Percentiles rank a stretch among this genome's conserved stretches.
phyloP scores from a whole-genome alignment of 129 eudicot species.

The Escallonia herrerae region DNA sequence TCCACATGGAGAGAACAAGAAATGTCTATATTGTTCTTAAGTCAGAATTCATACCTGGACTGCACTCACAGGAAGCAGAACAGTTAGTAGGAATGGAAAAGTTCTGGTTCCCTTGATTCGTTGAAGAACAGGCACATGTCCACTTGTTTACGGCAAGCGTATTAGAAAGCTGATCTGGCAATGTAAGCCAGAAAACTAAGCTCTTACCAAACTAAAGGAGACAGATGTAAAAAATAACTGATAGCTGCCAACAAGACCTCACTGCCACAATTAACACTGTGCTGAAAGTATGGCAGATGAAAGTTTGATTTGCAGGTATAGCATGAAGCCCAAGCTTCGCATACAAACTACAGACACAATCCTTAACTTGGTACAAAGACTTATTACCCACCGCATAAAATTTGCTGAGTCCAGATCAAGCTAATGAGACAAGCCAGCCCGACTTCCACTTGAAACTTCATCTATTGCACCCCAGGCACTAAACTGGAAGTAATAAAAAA shows the following conservation, averaged over 20 bases:
- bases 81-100: conserved; percentile 38
- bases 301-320: not conserved
- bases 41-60: conserved; percentile 38
- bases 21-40: too few relatives aligned
- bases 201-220: too few relatives aligned
- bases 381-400: conserved; percentile 42
- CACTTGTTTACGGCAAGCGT: conserved; percentile 45
- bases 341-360: not conserved
- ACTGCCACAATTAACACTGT: too few relatives aligned
- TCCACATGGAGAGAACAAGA: too few relatives aligned
- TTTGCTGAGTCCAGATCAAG: conserved; percentile 37
- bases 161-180: conserved; percentile 41
- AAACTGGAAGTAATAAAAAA: conserved; percentile 15
- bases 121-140: conserved; percentile 64
- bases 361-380: not conserved
- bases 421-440: conserved; percentile 38
- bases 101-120: conserved; percentile 31
- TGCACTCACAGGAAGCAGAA: conserved; percentile 75
- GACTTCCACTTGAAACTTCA: conserved; percentile 44
- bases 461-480: conserved; percentile 28
- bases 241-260: not conserved
- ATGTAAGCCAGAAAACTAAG: conserved; percentile 1
- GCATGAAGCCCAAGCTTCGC: not conserved
- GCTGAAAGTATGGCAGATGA: not conserved
- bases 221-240: not conserved